Evolutionary conservation across 2,329 filamentous ascomycete genomes (phyloP), one percentile per base, ranked within the genome.

Genomic region (Penicillium vulpinum): DNA sequence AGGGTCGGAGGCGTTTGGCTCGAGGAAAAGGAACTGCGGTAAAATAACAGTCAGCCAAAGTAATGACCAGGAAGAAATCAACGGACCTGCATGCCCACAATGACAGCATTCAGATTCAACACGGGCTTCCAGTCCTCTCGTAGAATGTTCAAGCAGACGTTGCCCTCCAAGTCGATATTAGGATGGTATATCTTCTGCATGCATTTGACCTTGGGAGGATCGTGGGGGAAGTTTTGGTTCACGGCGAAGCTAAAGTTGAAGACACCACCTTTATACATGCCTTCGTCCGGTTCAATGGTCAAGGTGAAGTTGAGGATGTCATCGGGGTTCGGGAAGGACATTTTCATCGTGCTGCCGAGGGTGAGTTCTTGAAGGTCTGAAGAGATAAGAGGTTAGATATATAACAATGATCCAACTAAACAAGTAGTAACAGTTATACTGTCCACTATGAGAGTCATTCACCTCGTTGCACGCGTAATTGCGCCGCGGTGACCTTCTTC

Each of bases 61-160:
- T 16, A 24, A 36, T 26, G 18, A 28, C 16, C 45, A 64, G 31
- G 35, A 43, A 16, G 28, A 40, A 31, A 44, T 29, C 51, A 43
- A 63, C 80, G 41, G 78, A 91, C 88, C 85, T 92, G 91, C 72
- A 99, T 78, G 40, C 94, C 94, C 51, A 97, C 92, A 65, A 99
- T 94, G 39, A 97, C 92, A 16, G 94, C 92, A 72, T 97, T 97
- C 73, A 99, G 77, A 75, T 97, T 97, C 72, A 99, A 79, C 43
- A 99, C 94, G 0, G 94, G 94, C 81, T 97, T 99, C 94, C 94
- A 99, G 79, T 99, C 94, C 79, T 99, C 94, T 60, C 94, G 83
- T 70, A 99, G 77, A 69, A 99, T 99, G 75, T 99, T 99, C 70
- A 99, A 79, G 80, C 94, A 99, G 61, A 99, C 92, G 73, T 99